Evolutionary conservation across 129 eudicot genomes (phyloP), one percentile per base, ranked within the genome.

Genomic region (Flaveria brownii): DNA sequence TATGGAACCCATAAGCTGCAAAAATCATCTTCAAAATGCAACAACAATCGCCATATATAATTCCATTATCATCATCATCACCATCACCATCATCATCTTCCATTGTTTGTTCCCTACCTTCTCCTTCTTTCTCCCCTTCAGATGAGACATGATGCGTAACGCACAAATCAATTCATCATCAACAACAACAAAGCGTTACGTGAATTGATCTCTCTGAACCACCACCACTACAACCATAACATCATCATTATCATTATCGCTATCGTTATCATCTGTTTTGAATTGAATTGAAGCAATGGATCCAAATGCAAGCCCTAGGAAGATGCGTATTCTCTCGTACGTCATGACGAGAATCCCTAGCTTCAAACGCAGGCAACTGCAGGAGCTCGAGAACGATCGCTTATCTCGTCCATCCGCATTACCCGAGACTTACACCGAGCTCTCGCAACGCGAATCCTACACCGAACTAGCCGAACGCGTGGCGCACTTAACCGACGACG

Each of bases 301-400:
- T 70, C 77, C 82, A 20, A 86, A 70, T 59, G 26, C 82, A 28
- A 86, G 81, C 56, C 92, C 92, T 6, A 88, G 75, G 52, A 78
- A 80, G 70, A 84, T 83, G 87, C 92, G 97, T 15, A 84, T 93
- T 61, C 85, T 93, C 67, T 80, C 90, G 54, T 87, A 86, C 70
- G 92, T 90, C 55, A 90, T 88, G 97, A 69, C 86, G 13, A 89
- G 77, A 10, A 77, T 93, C n/a, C 96, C 92, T 49, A 77, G 81
- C 70, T 76, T 86, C 75, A 80, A 80, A 73, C 84, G 84, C 22
- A 74, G 79, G n/a, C 79, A 80, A 30, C 67, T 80, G 51, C 75
- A 66, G 75, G 84, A 80, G 75, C 75, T 73, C 8, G 84, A 80
- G 68, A 74, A 79, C 6, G 78, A 79, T 41, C 71, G 77, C 16